Base-by-base conservation (phyloP, 176 grass and related monocot species). In the Tillandsia leiboldiana region DNA sequence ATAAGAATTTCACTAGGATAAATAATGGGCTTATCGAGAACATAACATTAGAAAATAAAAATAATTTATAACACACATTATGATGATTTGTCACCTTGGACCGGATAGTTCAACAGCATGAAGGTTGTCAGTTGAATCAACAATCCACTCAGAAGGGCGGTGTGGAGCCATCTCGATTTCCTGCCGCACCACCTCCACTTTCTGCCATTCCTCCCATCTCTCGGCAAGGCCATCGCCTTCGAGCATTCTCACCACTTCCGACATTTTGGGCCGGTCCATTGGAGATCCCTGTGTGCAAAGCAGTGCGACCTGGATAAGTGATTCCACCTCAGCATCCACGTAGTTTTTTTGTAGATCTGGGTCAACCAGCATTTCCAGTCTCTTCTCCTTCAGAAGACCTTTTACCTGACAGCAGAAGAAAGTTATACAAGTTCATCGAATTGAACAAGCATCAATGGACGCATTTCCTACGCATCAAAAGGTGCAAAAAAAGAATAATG, bases 181-280 rank as follows among this genome's bases (percentile, higher is more conserved):
- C 77, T 77, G 83, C 72, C 84, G 88, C 26, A 84, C 59, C 56
- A 84, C 84, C 81, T 91, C 84, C 77, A 87, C 84, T 80, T 87
- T 87, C 84, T 91, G 88, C 88, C 84, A 91, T 75, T 91, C 84
- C 78, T 91, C 88, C 88, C 88, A 91, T 9, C 84, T 77, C 71
- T 87, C 84, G 0, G 80, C 88, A 22, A 91, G 78, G 26, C 84
- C 88, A 15, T 91, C 88, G 9, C 84, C 88, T 74, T 91, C 88
- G 64, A 91, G 84, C 88, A 91, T 91, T 71, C 84, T 77, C 75
- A 85, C 84, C 65, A 91, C 88, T 24, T 91, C 84, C 14, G 88
- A 87, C 88, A 87, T 91, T 76, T 91, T 91, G 14, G 88, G 88
- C 48, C 84, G 78, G 11, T 91, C 88, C 88, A 81, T 73, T 12